Evolutionary conservation across 1,139 yeast genomes (phyloP), one percentile per base, ranked within the genome.

Genomic region (Barnettozyma hawaiiensis): DNA sequence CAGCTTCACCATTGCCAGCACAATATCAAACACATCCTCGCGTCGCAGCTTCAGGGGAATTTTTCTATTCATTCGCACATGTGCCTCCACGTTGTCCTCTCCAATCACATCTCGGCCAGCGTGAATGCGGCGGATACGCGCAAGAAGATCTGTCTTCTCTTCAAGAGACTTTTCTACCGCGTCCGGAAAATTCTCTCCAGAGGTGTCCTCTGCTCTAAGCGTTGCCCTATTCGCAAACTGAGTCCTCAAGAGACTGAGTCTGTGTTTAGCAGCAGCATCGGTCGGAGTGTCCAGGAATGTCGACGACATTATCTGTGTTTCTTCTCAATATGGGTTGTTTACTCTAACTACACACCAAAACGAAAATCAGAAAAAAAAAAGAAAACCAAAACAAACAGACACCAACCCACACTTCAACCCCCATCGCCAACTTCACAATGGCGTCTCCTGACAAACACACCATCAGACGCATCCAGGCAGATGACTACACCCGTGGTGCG

Each of bases 361-460:
- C 2, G 8, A 16, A 7, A 10, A 26, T 15, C n/a, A 26, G 14
- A 9, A 7, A 14, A 16, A 7, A 10, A 26, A 16, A 26, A 26
- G 14, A 26, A 26, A 26, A 26, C 7, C 29, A 26, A 26, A 26
- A 14, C 10, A 26, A 24, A 24, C 27, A 24, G 12, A n/a, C 29
- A 5, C 7, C n/a, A 11, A 15, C 16, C 16, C 16, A 26, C 9
- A 15, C n/a, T 11, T 3, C 15, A 20, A 8, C 35, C 12, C 4
- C 8, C 15, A 22, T 14, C 14, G 11, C 16, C 29, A 21, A 14
- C 16, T 5, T n/a, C n/a, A 27, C 2, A 15, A 27, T 22, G n/a
- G 8, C 15, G n/a, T 15, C 41, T 78, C 31, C 82, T 83, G 62
- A 62, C 27, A 81, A 77, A 1, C 81, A 78, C 62, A 55, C 63